Conservation (phyloP, 768 basidiomycete species). For the Termitomyces sp. region DNA sequence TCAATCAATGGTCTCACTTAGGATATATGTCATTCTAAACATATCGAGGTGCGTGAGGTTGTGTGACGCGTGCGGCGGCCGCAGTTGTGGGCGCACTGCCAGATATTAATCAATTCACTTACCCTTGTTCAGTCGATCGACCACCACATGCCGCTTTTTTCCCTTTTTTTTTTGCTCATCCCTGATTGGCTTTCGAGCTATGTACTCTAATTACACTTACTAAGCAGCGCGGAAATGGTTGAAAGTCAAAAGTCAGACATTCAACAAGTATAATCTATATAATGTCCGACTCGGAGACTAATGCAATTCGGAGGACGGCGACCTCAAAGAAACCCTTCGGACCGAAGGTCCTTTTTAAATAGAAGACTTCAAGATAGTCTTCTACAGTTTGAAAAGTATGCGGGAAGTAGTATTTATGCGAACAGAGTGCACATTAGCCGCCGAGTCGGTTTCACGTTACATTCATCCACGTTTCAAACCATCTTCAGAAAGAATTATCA, state of each 20-base stretch:
- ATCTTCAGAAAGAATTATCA: background rate
- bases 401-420: background rate
- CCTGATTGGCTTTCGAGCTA: background rate
- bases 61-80: background rate
- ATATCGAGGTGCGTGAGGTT: background rate
- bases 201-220: background rate
- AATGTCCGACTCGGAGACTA: constrained; percentile 1
- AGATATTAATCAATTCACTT: background rate
- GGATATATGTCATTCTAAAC: background rate
- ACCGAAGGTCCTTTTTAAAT: background rate
- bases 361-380: background rate
- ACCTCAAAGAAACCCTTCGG: background rate
- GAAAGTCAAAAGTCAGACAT: background rate
- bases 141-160: background rate
- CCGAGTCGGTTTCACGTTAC: background rate
- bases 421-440: background rate
- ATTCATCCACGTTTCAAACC: background rate
- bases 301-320: background rate
- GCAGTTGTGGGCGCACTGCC: background rate
- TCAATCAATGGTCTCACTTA: background rate
- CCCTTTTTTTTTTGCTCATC: background rate
- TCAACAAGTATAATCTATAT: background rate
- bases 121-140: background rate
- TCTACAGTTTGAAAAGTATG: background rate
- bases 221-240: background rate